These are phyloP conservation scores for Dunaliella salina DNA, from an alignment of 163 green algal genomes.

Conservation along the genomic window DNA sequence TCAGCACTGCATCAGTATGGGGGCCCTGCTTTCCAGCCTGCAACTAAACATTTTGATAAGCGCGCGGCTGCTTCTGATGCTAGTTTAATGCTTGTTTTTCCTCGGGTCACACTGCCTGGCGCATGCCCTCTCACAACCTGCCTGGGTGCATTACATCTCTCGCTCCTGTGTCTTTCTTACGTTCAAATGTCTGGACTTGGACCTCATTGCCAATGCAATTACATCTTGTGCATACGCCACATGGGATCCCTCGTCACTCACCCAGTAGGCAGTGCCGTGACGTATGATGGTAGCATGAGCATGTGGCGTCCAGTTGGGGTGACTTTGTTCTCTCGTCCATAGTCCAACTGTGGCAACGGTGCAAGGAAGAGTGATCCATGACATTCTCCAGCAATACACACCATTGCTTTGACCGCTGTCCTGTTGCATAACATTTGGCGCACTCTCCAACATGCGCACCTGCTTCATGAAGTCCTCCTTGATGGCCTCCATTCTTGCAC, in stretches of 20 bases:
- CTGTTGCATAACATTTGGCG: no score
- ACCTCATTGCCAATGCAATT: neutral
- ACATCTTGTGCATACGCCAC: neutral
- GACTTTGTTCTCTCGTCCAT: slow-evolving; percentile 38
- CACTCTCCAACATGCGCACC: neutral
- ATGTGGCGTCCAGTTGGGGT: slow-evolving; percentile 35
- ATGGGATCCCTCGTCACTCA: slow-evolving; percentile 15
- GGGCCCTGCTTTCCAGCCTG: slow-evolving; percentile 61
- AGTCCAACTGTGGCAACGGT: slow-evolving; percentile 44
- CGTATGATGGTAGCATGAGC: slow-evolving; percentile 74
- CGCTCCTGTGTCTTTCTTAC: neutral
- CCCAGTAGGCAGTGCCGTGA: slow-evolving; percentile 68
- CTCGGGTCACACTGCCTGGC: neutral
- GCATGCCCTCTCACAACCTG: neutral
- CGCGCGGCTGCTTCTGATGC: no score
- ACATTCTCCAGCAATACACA: no score
- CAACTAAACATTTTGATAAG: neutral
- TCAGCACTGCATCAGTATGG: no score
- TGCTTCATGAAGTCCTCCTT: slow-evolving; percentile 40
- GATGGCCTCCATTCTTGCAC: slow-evolving; percentile 10
- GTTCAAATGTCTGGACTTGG: neutral
- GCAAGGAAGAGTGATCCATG: no score
- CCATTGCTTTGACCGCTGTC: no score
- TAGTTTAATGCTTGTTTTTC: neutral
- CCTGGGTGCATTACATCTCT: neutral